Evolutionary conservation across 495 filamentous ascomycete species (phyloP).

Genomic region (Cryomyces minteri): DNA sequence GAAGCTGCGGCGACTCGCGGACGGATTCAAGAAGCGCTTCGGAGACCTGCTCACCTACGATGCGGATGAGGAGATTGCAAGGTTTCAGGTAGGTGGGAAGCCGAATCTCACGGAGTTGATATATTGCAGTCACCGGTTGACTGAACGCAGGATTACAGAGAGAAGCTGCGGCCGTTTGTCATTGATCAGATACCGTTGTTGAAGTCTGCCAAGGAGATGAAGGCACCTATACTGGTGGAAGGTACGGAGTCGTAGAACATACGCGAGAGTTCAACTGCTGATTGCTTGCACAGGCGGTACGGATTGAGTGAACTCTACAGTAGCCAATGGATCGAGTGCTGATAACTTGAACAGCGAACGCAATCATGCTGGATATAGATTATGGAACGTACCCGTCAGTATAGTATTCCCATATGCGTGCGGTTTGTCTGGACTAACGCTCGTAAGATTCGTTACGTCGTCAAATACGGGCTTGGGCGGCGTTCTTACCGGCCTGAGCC

Average conservation of each 20-base stretch:
- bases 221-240: conserved; percentile 58
- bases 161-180: conserved; percentile 44
- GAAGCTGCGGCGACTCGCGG: conserved; percentile 46
- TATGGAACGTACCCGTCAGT: background rate
- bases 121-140: no score
- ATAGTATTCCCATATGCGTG: no score
- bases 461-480: conserved; percentile 37
- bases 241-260: conserved; percentile 19
- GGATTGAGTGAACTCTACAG: no score
- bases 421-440: no score
- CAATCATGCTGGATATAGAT: conserved; percentile 58
- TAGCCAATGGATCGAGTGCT: no score
- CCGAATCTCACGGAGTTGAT: no score
- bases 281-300: no score
- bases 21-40: conserved; percentile 51
- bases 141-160: conserved; percentile 36
- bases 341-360: conserved; percentile 34
- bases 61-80: conserved; percentile 60
- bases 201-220: conserved; percentile 32
- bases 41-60: conserved; percentile 59
- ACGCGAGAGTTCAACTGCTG: no score
- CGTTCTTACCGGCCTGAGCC: conserved; percentile 50
- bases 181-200: conserved; percentile 51
- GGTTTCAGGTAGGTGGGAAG: conserved; percentile 26
- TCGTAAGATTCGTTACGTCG: conserved; percentile 42